Evolutionary conservation across 257 asterid species (phyloP).

Genomic region (Dorcoceras hygrometricum): DNA sequence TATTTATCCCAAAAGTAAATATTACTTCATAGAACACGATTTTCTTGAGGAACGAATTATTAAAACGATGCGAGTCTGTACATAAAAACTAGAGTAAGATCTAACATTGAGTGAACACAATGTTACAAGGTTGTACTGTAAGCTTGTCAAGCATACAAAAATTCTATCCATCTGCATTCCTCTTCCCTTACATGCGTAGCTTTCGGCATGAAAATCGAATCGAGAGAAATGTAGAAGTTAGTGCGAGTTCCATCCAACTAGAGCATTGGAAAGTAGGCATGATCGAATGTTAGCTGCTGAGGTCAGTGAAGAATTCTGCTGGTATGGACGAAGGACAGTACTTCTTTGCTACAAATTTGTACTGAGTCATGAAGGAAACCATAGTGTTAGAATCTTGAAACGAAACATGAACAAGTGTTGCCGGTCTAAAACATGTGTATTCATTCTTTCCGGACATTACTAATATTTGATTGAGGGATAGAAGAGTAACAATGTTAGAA

Average conservation of each 20-base stretch:
- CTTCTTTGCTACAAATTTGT: conserved; percentile 98
- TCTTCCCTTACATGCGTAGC: too few species aligned
- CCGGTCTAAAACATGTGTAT: neutral
- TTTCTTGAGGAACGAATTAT: too few species aligned
- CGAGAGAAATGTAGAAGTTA: conserved; percentile 12
- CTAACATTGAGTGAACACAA: conserved; percentile 21
- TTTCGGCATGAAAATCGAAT: conserved; percentile 3
- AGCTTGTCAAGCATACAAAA: neutral
- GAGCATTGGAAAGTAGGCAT: conserved; percentile 25
- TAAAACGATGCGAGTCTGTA: too few species aligned
- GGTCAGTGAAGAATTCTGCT: conserved; percentile 30
- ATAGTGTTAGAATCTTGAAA: conserved; percentile 1
- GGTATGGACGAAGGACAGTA: conserved; percentile 44
- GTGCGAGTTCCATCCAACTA: conserved; percentile 11
- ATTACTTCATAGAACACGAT: too few species aligned
- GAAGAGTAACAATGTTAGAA: neutral
- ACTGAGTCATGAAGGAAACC: conserved; percentile 45
- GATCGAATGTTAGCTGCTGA: conserved; percentile 36
- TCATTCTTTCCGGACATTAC: too few species aligned
- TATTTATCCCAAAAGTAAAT: too few species aligned
- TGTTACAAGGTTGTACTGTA: conserved; percentile 23
- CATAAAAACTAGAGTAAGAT: conserved; percentile 18
- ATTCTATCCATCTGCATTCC: too few species aligned
- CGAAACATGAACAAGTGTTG: conserved; percentile 29
- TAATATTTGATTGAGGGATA: neutral